Percentiles rank a stretch among this genome's conserved stretches.
These are phyloP conservation scores for Linum trigynum DNA, from an alignment of 345 rosid species.

Conservation along the genomic window DNA sequence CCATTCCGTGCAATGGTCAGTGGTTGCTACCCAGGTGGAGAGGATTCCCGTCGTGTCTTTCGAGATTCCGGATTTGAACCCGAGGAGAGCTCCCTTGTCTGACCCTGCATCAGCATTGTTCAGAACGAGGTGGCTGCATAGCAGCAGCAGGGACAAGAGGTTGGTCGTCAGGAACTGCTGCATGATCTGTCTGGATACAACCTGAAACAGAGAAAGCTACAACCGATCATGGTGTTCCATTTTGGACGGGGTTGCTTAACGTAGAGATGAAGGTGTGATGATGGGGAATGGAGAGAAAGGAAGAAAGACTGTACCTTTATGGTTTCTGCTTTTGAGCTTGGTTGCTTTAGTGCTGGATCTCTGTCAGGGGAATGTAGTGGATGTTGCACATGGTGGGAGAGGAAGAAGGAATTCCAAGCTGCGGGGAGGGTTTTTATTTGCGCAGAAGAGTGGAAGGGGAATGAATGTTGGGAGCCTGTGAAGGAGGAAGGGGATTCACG, in stretches of 20 bases:
- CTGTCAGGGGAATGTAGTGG: too few relatives aligned
- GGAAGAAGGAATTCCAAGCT: too few relatives aligned
- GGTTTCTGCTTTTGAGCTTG: too few relatives aligned
- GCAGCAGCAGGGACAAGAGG: slow-evolving; percentile 33
- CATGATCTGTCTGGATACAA: slow-evolving; percentile 29
- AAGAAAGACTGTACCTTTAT: not conserved
- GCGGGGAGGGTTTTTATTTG: too few relatives aligned
- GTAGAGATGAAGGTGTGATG: slow-evolving; percentile 65
- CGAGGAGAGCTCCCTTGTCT: slow-evolving; percentile 65
- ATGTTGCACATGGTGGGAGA: too few relatives aligned
- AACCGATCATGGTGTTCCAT: slow-evolving; percentile 14
- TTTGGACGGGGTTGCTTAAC: slow-evolving; percentile 32
- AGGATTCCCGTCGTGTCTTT: slow-evolving; percentile 59
- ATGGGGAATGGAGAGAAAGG: slow-evolving; percentile 30
- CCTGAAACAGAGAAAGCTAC: slow-evolving; percentile 21
- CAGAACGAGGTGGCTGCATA: slow-evolving; percentile 24
- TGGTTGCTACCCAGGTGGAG: slow-evolving; percentile 66
- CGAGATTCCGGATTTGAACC: slow-evolving; percentile 62
- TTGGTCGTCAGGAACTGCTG: not conserved
- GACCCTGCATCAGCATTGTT: slow-evolving; percentile 28
- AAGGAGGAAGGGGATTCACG: too few relatives aligned
- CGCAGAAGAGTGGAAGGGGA: too few relatives aligned
- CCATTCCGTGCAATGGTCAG: slow-evolving; percentile 81
- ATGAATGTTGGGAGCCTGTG: too few relatives aligned
- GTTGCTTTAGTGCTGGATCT: too few relatives aligned